Conservation (phyloP, 768 basidiomycete species). For the Boletus insuetus region DNA sequence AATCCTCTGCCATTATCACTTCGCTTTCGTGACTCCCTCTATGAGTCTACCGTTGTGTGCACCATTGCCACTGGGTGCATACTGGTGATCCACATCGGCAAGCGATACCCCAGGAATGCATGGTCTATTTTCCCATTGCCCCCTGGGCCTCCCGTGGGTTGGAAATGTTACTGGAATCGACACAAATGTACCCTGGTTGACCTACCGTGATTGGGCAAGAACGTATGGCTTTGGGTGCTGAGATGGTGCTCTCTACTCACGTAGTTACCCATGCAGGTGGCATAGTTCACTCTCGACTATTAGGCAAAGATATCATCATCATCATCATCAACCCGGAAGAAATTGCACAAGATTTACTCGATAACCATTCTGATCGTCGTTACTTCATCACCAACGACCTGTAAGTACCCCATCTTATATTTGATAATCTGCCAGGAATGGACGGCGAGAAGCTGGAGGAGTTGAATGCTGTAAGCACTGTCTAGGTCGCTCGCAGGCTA, state of each 20-base stretch:
- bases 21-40: too few species aligned
- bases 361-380: conserved; percentile 47
- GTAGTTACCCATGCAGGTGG: conserved; percentile 35
- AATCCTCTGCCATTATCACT: too few species aligned
- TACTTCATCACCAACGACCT: conserved; percentile 11
- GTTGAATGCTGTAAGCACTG: conserved; percentile 2
- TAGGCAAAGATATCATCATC: conserved; percentile 41
- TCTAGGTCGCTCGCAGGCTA: neutral
- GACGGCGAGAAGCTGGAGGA: neutral
- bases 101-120: too few species aligned
- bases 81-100: too few species aligned
- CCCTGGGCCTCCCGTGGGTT: too few species aligned
- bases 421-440: too few species aligned
- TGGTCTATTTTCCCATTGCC: too few species aligned
- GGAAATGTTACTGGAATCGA: neutral
- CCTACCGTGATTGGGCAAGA: conserved; percentile 36
- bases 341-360: conserved; percentile 17
- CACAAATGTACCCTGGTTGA: neutral
- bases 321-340: conserved; percentile 33
- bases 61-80: too few species aligned
- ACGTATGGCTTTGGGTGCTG: conserved; percentile 24
- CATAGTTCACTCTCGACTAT: conserved; percentile 30
- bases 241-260: conserved; percentile 22
- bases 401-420: conserved; percentile 6
- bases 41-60: too few species aligned